Evolutionary conservation across 148 eudicot species (phyloP), one percentile per base, ranked within the genome.

Genomic region (Chenopodium quinoa): DNA sequence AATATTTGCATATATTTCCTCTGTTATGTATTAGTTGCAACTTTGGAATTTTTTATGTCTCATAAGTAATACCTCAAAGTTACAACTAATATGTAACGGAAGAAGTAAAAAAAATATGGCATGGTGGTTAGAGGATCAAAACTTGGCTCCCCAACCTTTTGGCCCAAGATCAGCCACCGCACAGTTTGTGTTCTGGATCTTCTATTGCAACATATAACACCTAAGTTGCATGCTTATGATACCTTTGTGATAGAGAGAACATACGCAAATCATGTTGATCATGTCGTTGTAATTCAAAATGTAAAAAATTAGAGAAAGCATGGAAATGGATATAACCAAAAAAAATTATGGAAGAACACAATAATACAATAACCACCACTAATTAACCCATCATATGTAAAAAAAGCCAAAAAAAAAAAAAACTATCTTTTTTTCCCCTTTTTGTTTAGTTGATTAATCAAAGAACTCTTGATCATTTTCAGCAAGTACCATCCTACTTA

Each of bases 401-500:
- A 2, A 27, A 75, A 23, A 74, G 47, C 47, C 40, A 10, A 73
- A 73, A 73, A 73, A 23, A 23, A 23, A 23, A 23, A 44, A 17
- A 20, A n/a, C 9, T 40, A 40, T 6, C 44, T 40, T 4, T 11
- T 4, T 27, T 1, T 19, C 2, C 8, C 47, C 3, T 20, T 60
- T 76, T 29, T 17, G 13, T 7, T 34, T 20, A 9, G 19, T 29
- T 56, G 13, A 16, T 78, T 12, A 78, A 25, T 47, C 37, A 31
- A 12, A 67, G 34, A 27, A 9, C 7, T 65, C 64, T 70, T 79
- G 70, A 80, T 90, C 86, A 69, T 88, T 86, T 81, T 92, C 84
- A 27, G 90, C 92, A 85, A 92, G 84, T 54, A 86, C 90, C 97
- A 95, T 95, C 81, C 91, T 88, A 84, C 94, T 84, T 66, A 95